Base-by-base conservation (phyloP, 176 grass and related monocot species). In the Tillandsia leiboldiana region DNA sequence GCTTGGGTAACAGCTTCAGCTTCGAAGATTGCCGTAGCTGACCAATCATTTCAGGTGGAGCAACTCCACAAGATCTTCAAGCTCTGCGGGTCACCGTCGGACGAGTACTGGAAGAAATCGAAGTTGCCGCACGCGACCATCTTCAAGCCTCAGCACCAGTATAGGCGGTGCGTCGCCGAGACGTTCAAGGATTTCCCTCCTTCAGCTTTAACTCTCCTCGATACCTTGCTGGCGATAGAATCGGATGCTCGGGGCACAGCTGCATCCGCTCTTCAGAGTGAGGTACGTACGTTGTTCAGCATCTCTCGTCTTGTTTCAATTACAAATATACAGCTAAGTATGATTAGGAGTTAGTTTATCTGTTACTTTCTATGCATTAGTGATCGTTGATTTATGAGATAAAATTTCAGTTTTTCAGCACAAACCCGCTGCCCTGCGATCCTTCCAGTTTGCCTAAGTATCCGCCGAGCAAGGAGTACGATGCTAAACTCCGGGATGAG, bases 41-140 rank as follows among this genome's bases (percentile, higher is more conserved):
- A 12, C 12, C 2, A 12, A 73, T 53, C 51, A 48, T 51, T 53
- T 11, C 51, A 96, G 92, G 92, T 96, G 71, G 92, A 96, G 81
- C 92, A 96, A 89, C 84, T 96, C 51, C 92, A 96, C 70, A 96
- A 87, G 85, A 96, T 96, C 51, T 96, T 96, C 72, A 96, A 96
- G 75, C 75, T 96, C 17, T 91, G 85, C 67, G 92, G 92, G 13
- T 91, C 86, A 4, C 92, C 92, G 3, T 73, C 65, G 27, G 86
- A 96, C 27, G 77, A 72, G 10, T 96, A 96, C 49, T 96, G 88
- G 73, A 79, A 77, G 81, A 92, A 73, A 84, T 73, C 81, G 54
- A 96, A 96, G 79, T 76, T 92, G 77, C 84, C 86, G 29, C 75
- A 92, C 67, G 78, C 88, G 65, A 83, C 86, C 27, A 88, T 89